These are phyloP conservation scores for Hydnum rufescens DNA, from an alignment of 768 basidiomycete species.

Conservation along the genomic window DNA sequence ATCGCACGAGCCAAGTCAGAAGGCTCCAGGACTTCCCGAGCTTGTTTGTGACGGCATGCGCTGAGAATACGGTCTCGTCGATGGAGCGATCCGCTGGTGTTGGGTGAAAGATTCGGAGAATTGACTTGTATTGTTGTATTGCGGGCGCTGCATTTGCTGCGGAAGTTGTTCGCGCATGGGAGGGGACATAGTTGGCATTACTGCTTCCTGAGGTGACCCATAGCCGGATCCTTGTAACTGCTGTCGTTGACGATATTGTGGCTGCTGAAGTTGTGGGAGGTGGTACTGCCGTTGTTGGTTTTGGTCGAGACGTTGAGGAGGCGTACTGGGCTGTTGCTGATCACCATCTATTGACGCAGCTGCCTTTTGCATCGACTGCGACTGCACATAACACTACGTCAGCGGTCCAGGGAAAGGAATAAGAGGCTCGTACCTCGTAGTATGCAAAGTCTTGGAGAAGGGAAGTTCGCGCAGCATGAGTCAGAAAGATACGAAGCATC, in stretches of 20 bases:
- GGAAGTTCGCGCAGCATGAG: slow-evolving; percentile 82
- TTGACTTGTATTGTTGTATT: background rate
- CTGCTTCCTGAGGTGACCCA: background rate
- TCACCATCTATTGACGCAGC: background rate
- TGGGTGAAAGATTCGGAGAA: no score
- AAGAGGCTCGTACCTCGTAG: slow-evolving; percentile 44
- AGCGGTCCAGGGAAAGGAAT: background rate
- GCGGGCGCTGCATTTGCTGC: slow-evolving; percentile 1
- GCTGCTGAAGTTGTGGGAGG: slow-evolving; percentile 1
- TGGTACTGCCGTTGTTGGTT: background rate
- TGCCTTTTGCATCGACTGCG: background rate
- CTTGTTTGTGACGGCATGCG: no score
- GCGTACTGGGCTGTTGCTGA: background rate
- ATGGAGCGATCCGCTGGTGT: no score
- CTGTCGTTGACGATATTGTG: slow-evolving; percentile 4
- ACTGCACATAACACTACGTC: background rate
- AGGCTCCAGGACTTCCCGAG: no score
- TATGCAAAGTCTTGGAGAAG: slow-evolving; percentile 85
- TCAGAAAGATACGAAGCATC: slow-evolving; percentile 88
- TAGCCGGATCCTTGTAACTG: background rate
- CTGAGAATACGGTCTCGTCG: no score
- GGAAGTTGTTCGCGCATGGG: background rate
- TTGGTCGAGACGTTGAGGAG: background rate
- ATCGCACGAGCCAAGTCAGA: no score
- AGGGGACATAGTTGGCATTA: background rate